A percentile compares a stretch with the other conserved stretches of the same genome.
These are phyloP conservation scores for Ceratocystis variospora DNA, from an alignment of 2,329 filamentous ascomycete genomes.

Conservation along the genomic window DNA sequence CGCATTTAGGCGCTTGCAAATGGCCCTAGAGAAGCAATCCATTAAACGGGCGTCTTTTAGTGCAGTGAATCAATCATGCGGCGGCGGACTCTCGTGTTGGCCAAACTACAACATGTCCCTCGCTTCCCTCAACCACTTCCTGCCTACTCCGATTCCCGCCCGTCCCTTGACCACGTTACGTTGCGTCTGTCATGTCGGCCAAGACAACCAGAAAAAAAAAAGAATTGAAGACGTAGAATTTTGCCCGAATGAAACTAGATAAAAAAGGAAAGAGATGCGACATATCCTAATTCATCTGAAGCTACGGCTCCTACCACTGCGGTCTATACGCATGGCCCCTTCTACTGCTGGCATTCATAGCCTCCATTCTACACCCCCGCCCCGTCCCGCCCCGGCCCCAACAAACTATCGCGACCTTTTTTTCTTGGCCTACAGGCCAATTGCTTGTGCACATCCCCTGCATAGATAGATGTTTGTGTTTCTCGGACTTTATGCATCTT, in stretches of 20 bases:
- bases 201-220: background rate
- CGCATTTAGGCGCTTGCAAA: background rate
- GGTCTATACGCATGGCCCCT: background rate
- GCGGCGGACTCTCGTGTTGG: background rate
- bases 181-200: constrained; percentile 2
- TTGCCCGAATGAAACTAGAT: background rate
- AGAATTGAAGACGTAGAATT: background rate
- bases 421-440: background rate
- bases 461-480: background rate
- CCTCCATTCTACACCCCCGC: background rate
- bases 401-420: background rate
- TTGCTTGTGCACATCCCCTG: background rate
- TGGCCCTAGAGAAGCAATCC: background rate
- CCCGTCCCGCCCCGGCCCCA: background rate
- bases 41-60: background rate
- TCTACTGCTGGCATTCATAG: background rate
- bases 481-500: background rate
- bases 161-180: background rate
- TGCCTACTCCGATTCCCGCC: background rate
- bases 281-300: background rate
- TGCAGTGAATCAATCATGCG: background rate
- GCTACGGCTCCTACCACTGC: background rate
- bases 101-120: background rate
- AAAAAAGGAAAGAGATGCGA: too few species aligned
- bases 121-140: background rate